These are phyloP conservation scores for Claviceps monticola DNA, from an alignment of 2,329 filamentous ascomycete species.

Conservation along the genomic window DNA sequence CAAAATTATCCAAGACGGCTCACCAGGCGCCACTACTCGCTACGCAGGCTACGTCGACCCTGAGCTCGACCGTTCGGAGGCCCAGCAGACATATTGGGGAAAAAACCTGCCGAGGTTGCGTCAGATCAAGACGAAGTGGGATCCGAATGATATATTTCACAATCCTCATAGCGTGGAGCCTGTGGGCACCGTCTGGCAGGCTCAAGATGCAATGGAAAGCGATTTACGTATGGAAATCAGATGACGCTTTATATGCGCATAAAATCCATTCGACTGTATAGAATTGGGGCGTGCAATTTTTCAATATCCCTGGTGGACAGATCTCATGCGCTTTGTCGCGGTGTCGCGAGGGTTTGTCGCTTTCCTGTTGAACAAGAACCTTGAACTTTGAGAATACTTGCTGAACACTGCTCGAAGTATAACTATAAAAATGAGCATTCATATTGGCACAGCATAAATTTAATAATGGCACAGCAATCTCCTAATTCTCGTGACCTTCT, in stretches of 20 bases:
- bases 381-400: too few species aligned
- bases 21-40: slow-evolving; percentile 29
- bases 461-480: too few species aligned
- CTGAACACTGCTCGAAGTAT: too few species aligned
- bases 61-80: slow-evolving; percentile 23
- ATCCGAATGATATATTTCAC: slow-evolving; percentile 40
- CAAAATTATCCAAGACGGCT: slow-evolving; percentile 23
- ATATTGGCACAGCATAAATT: too few species aligned
- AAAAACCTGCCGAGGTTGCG: slow-evolving; percentile 33
- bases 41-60: slow-evolving; percentile 53
- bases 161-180: slow-evolving; percentile 45
- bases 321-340: too few species aligned
- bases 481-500: too few species aligned
- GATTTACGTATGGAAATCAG: slow-evolving; percentile 49
- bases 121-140: slow-evolving; percentile 35
- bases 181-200: slow-evolving; percentile 35
- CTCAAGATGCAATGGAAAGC: slow-evolving; percentile 32
- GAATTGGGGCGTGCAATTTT: too few species aligned
- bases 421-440: too few species aligned
- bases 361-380: too few species aligned
- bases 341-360: too few species aligned
- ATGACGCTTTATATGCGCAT: slow-evolving; percentile 22
- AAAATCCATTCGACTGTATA: too few species aligned
- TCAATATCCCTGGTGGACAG: too few species aligned
- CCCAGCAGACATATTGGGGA: slow-evolving; percentile 42